These are phyloP conservation scores for Bonia amplexicaulis DNA, from an alignment of 176 grass and related monocot species.

Conservation along the genomic window DNA sequence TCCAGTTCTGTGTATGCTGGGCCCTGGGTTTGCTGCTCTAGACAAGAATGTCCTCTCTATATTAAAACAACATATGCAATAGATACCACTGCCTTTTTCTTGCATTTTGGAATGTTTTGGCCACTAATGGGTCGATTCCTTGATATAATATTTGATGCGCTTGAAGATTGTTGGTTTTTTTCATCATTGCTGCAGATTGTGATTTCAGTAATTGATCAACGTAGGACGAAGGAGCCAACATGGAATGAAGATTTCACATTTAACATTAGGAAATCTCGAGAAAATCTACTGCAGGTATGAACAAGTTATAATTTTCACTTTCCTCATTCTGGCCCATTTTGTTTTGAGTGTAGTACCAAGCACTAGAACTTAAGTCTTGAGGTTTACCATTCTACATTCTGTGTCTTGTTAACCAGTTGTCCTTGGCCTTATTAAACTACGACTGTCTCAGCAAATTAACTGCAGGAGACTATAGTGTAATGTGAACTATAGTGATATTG, in stretches of 20 bases:
- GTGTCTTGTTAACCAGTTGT: not conserved
- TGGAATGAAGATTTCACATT: slow-evolving; percentile 91
- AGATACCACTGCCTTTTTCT: not conserved
- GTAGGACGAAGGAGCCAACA: slow-evolving; percentile 77
- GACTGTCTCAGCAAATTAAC: not conserved
- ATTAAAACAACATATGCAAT: not conserved
- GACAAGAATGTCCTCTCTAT: not conserved
- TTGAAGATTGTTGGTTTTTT: slow-evolving; percentile 21
- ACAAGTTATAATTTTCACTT: not conserved
- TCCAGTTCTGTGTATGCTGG: slow-evolving; percentile 18
- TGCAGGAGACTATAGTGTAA: not conserved
- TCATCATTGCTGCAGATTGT: slow-evolving; percentile 16
- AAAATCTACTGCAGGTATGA: slow-evolving; percentile 71
- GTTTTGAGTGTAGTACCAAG: not conserved
- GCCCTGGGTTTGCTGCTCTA: not conserved
- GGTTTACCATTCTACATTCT: not conserved
- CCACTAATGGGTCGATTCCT: not conserved
- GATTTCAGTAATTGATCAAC: slow-evolving; percentile 38
- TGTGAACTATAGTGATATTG: not conserved
- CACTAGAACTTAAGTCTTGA: not conserved
- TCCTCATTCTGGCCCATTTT: not conserved
- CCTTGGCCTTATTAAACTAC: not conserved
- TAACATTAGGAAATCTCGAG: slow-evolving; percentile 53
- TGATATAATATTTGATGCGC: not conserved
- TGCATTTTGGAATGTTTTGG: not conserved